These are phyloP conservation scores for Vaccinium corymbosum DNA, from an alignment of 148 eudicot genomes.

Conservation along the genomic window DNA sequence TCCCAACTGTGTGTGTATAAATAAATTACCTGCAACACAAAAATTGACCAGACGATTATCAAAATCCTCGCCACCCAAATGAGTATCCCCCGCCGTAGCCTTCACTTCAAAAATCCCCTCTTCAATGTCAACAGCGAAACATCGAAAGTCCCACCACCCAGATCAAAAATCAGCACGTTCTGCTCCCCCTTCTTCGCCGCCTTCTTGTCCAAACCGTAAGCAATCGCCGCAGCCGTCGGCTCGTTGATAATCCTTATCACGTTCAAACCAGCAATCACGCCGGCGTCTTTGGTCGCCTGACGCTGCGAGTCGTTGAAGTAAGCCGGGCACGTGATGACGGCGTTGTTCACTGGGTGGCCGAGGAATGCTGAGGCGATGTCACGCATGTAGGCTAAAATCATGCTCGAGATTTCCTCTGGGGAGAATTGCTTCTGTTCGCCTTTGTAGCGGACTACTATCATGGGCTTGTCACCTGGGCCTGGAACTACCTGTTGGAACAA, in stretches of 20 bases:
- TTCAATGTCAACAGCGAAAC: slow-evolving; percentile 36
- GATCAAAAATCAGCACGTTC: slow-evolving; percentile 31
- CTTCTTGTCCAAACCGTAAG: slow-evolving; percentile 41
- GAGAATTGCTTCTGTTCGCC: slow-evolving; percentile 34
- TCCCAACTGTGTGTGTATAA: not conserved
- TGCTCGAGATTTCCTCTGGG: slow-evolving; percentile 29
- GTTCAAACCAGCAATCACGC: slow-evolving; percentile 30
- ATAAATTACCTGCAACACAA: slow-evolving; percentile 11
- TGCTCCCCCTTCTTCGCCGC: slow-evolving; percentile 23
- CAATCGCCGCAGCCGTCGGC: slow-evolving; percentile 36
- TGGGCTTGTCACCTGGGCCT: slow-evolving; percentile 31
- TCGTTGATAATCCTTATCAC: slow-evolving; percentile 35
- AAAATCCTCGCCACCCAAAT: slow-evolving; percentile 39
- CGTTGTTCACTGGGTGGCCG: slow-evolving; percentile 20
- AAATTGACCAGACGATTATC: slow-evolving; percentile 35
- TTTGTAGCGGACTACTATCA: slow-evolving; percentile 27
- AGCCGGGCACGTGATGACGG: slow-evolving; percentile 24
- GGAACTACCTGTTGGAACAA: slow-evolving; percentile 13
- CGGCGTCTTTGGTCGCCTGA: slow-evolving; percentile 32
- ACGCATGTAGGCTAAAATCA: slow-evolving; percentile 19
- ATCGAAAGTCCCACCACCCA: slow-evolving; percentile 39
- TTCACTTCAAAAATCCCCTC: slow-evolving; percentile 42
- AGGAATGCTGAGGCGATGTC: slow-evolving; percentile 22
- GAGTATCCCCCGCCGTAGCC: slow-evolving; percentile 39
- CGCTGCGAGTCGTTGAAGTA: slow-evolving; percentile 30